Conservation (phyloP, 1,139 yeast genomes). For the Kurtzmaniella quercitrusa region DNA sequence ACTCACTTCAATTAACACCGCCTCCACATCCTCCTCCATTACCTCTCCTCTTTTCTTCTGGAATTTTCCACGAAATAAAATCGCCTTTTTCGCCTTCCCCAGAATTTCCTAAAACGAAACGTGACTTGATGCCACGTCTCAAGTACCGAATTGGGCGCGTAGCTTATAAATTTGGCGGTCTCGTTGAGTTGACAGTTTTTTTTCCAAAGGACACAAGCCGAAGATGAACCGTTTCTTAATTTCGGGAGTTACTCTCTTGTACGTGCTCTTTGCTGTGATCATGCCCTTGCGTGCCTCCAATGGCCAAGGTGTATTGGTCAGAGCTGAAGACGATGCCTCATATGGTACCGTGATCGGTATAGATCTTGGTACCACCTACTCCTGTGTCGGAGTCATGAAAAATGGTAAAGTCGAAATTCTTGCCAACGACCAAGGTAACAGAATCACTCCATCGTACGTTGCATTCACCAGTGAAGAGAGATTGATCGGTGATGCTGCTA, state of each 20-base stretch:
- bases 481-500: slow-evolving; percentile 91
- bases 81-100: neutral
- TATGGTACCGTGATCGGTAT: slow-evolving; percentile 84
- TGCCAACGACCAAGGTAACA: slow-evolving; percentile 94
- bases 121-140: slow-evolving; percentile 9
- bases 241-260: slow-evolving; percentile 51
- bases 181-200: neutral
- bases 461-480: slow-evolving; percentile 84
- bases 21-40: neutral
- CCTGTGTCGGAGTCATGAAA: slow-evolving; percentile 94
- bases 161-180: neutral
- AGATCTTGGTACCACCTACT: slow-evolving; percentile 83
- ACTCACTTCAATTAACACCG: too few relatives aligned
- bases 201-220: slow-evolving; percentile 1
- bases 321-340: slow-evolving; percentile 41
- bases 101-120: slow-evolving; percentile 3
- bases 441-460: slow-evolving; percentile 90
- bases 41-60: neutral
- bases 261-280: slow-evolving; percentile 53
- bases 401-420: slow-evolving; percentile 87
- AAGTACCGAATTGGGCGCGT: slow-evolving; percentile 1
- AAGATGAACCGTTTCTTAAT: slow-evolving; percentile 34
- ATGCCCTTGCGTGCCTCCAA: slow-evolving; percentile 55
- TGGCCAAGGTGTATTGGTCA: slow-evolving; percentile 25
- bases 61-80: slow-evolving; percentile 2